These are phyloP conservation scores for Cercospora brassicicola DNA, from an alignment of 2,329 filamentous ascomycete genomes.

Conservation along the genomic window DNA sequence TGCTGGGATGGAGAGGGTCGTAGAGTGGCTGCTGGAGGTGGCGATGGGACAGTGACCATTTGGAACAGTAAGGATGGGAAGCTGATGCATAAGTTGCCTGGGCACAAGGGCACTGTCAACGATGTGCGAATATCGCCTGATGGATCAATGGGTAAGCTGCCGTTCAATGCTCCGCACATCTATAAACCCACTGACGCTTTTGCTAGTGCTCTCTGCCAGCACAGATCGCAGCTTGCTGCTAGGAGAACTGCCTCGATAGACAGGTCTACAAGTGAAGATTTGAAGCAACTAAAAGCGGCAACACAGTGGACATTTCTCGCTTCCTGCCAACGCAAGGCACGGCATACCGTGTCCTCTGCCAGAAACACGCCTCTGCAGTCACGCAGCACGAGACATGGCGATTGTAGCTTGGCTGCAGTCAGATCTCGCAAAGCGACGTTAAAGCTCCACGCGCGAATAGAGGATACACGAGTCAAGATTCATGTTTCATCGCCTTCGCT, in stretches of 20 bases:
- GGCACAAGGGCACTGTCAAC: slow-evolving; percentile 93
- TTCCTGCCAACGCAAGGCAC: background rate
- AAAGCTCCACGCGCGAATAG: no score
- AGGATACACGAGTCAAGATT: no score
- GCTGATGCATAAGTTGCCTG: slow-evolving; percentile 89
- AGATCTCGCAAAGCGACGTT: no score
- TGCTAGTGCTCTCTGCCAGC: slow-evolving; percentile 35
- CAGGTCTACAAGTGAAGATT: background rate
- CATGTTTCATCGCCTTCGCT: no score
- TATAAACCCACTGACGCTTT: background rate
- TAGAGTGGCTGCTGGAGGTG: slow-evolving; percentile 83
- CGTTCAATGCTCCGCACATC: background rate
- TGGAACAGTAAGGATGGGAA: slow-evolving; percentile 91
- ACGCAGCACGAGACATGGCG: no score
- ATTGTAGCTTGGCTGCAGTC: no score
- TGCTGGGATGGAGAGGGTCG: slow-evolving; percentile 88
- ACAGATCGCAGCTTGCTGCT: slow-evolving; percentile 41
- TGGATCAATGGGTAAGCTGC: slow-evolving; percentile 81
- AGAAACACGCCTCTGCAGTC: background rate
- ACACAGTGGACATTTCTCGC: background rate
- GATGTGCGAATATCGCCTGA: slow-evolving; percentile 87
- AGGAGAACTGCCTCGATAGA: slow-evolving; percentile 35
- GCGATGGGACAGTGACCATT: slow-evolving; percentile 84
- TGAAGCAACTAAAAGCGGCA: background rate
- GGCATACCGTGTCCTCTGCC: background rate